These are phyloP conservation scores for Scutellaria barbata DNA, from an alignment of 257 asterid genomes.

Conservation along the genomic window DNA sequence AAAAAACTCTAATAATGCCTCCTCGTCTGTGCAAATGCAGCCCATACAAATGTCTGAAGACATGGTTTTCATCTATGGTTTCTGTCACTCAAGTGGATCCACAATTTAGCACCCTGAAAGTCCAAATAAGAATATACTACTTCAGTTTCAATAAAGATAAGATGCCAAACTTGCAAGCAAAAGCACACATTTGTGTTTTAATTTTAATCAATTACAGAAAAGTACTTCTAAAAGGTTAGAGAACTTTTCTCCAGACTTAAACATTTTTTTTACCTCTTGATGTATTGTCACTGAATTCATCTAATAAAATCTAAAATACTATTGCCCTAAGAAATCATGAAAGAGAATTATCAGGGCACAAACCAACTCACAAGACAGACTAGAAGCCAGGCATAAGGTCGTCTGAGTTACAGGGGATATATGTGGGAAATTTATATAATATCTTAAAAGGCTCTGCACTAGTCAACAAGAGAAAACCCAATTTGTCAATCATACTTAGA, in stretches of 20 bases:
- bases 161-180: background rate
- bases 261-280: background rate
- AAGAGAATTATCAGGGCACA: background rate
- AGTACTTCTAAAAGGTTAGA: slow-evolving; percentile 67
- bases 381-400: slow-evolving; percentile 3
- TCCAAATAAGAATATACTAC: slow-evolving; percentile 2
- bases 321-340: too few species aligned
- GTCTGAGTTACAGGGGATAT: slow-evolving; percentile 13
- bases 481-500: slow-evolving; percentile 12
- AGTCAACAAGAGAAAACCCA: background rate
- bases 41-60: background rate
- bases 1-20: background rate
- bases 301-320: too few species aligned
- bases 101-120: slow-evolving; percentile 25
- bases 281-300: too few species aligned
- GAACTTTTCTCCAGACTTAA: slow-evolving; percentile 15
- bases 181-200: background rate
- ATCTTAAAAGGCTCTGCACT: background rate
- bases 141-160: background rate
- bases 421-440: slow-evolving; percentile 14
- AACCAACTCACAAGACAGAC: slow-evolving; percentile 18
- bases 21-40: slow-evolving; percentile 9
- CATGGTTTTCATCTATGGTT: background rate
- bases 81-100: slow-evolving; percentile 23
- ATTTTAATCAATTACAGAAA: slow-evolving; percentile 27